phyloP scores from a whole-genome alignment of 352 stramenopile genomes.

The Pythium biforme region DNA sequence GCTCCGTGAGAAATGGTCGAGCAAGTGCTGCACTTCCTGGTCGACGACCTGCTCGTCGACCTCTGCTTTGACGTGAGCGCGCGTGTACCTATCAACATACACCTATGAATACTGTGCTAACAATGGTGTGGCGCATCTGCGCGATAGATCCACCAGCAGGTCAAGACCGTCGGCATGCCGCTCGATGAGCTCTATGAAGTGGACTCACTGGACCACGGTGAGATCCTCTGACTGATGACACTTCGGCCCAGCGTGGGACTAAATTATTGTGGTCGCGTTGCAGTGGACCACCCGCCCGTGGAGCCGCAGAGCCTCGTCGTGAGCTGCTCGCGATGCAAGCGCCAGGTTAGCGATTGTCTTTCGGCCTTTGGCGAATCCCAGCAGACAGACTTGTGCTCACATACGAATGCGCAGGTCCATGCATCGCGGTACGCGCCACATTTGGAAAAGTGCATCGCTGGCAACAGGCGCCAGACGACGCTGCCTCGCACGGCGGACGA shows the following conservation, averaged over 20 bases:
- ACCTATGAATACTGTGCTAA: neutral
- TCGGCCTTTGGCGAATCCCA: no score
- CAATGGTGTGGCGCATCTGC: neutral
- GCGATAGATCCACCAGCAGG: slow-evolving; percentile 56
- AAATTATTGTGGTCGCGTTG: neutral
- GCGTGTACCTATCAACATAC: no score
- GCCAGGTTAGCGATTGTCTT: slow-evolving; percentile 36
- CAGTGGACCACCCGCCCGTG: slow-evolving; percentile 32
- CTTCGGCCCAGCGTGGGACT: no score
- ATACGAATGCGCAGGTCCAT: slow-evolving; percentile 40
- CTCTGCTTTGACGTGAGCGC: slow-evolving; percentile 61
- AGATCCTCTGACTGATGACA: no score
- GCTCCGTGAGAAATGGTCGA: slow-evolving; percentile 33
- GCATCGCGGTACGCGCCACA: slow-evolving; percentile 70
- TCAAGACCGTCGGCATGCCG: slow-evolving; percentile 56
- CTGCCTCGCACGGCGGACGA: slow-evolving; percentile 20
- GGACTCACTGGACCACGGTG: slow-evolving; percentile 48
- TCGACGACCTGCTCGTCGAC: slow-evolving; percentile 66
- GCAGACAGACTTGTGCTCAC: no score
- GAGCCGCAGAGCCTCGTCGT: slow-evolving; percentile 55
- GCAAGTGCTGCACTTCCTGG: slow-evolving; percentile 46
- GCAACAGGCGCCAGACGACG: slow-evolving; percentile 41
- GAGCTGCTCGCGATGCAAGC: slow-evolving; percentile 60
- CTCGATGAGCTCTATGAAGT: slow-evolving; percentile 78
- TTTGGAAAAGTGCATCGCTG: slow-evolving; percentile 72